Percentiles rank a stretch among this genome's conserved stretches.
These are phyloP conservation scores for Penicillium sp. DNA, from an alignment of 2,329 filamentous ascomycete genomes.

Conservation along the genomic window DNA sequence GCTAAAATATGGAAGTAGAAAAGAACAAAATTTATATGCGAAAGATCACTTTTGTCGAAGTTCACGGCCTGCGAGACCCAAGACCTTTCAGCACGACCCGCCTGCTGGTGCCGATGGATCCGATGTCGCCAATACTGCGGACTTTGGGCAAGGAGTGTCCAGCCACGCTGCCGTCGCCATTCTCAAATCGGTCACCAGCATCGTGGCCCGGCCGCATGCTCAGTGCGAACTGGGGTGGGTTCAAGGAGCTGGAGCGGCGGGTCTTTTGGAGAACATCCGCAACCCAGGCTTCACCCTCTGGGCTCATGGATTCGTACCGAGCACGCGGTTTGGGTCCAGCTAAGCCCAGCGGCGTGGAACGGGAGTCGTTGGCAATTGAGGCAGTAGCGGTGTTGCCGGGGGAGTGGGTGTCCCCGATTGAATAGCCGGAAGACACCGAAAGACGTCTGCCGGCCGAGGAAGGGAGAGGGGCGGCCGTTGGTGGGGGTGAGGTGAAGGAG, in stretches of 20 bases:
- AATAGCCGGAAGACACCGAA: slow-evolving; percentile 39
- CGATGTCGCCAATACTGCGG: slow-evolving; percentile 41
- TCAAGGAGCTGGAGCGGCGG: slow-evolving; percentile 35
- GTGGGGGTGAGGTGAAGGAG: slow-evolving; percentile 29
- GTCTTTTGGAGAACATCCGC: slow-evolving; percentile 46
- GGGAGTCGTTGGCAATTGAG: slow-evolving; percentile 12
- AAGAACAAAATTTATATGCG: background rate
- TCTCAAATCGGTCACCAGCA: slow-evolving; percentile 7
- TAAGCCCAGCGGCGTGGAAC: slow-evolving; percentile 42
- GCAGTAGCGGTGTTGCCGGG: slow-evolving; percentile 20
- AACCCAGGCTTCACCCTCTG: slow-evolving; percentile 48
- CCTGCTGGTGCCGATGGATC: slow-evolving; percentile 33
- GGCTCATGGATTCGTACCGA: slow-evolving; percentile 40
- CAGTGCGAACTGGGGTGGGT: slow-evolving; percentile 25
- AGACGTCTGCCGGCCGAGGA: slow-evolving; percentile 28
- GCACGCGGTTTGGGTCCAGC: slow-evolving; percentile 43
- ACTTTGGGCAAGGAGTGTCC: slow-evolving; percentile 27
- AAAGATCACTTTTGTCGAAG: background rate
- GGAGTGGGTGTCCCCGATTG: slow-evolving; percentile 28
- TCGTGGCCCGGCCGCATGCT: slow-evolving; percentile 16
- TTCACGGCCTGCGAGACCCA: slow-evolving; percentile 20
- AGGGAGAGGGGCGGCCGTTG: background rate
- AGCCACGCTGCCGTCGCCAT: background rate
- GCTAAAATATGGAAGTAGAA: background rate
- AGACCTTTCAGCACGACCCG: slow-evolving; percentile 39